Percentiles rank a stretch among this genome's conserved stretches.
Evolutionary conservation across 2,329 filamentous ascomycete genomes (phyloP).

Genomic region (Botrytis squamosa): DNA sequence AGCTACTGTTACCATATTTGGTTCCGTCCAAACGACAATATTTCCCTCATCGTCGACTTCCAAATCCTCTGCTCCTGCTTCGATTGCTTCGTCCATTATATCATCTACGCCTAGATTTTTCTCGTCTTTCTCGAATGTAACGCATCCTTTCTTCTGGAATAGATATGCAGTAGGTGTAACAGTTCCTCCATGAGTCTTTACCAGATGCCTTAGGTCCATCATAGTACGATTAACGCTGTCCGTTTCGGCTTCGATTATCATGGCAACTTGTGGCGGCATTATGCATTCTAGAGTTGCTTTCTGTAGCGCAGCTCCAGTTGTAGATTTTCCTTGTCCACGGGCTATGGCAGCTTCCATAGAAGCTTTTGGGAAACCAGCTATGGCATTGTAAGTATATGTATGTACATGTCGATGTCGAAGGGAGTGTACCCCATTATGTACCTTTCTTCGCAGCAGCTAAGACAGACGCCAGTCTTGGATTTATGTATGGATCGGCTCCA

Average conservation of each 20-base stretch:
- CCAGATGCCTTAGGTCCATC: slow-evolving; percentile 66
- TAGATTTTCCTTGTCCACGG: slow-evolving; percentile 80
- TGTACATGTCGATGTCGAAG: slow-evolving; percentile 22
- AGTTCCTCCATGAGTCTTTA: slow-evolving; percentile 71
- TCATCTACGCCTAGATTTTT: slow-evolving; percentile 57
- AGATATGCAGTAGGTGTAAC: slow-evolving; percentile 76
- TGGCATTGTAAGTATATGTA: slow-evolving; percentile 27
- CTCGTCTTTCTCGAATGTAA: slow-evolving; percentile 64
- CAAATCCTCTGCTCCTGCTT: slow-evolving; percentile 77
- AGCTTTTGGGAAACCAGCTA: slow-evolving; percentile 76
- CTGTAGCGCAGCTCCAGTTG: slow-evolving; percentile 74
- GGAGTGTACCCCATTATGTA: slow-evolving; percentile 41
- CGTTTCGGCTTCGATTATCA: slow-evolving; percentile 83
- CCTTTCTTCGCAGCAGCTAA: slow-evolving; percentile 78
- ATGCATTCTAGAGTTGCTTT: slow-evolving; percentile 76
- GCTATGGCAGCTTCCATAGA: slow-evolving; percentile 84
- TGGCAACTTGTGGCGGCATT: slow-evolving; percentile 66
- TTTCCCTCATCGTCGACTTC: slow-evolving; percentile 66
- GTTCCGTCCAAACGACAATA: slow-evolving; percentile 69
- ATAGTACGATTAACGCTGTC: slow-evolving; percentile 75
- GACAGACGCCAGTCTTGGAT: slow-evolving; percentile 71
- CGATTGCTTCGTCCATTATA: slow-evolving; percentile 76
- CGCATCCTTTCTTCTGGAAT: slow-evolving; percentile 77
- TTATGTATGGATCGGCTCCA: slow-evolving; percentile 70
- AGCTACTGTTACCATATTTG: slow-evolving; percentile 61